These are phyloP conservation scores for Pisolithus marmoratus DNA, from an alignment of 768 basidiomycete genomes.

Conservation along the genomic window DNA sequence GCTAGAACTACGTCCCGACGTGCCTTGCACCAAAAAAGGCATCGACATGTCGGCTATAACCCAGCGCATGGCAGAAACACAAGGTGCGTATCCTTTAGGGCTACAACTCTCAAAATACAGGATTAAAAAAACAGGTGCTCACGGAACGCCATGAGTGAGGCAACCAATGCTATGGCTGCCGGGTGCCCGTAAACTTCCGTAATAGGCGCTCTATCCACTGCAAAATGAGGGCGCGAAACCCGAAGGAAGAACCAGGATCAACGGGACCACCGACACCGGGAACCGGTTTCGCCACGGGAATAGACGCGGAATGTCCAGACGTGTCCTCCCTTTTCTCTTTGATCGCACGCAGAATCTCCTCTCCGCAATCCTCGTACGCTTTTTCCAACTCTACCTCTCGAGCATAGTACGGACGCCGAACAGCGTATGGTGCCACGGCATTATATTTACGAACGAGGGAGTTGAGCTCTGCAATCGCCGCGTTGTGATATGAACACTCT, in stretches of 20 bases:
- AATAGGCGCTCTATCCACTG: conserved; percentile 19
- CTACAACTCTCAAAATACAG: conserved; percentile 3
- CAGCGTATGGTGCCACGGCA: conserved; percentile 70
- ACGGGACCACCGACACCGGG: conserved; percentile 3
- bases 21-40: conserved; percentile 16
- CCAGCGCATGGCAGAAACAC: neutral
- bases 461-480: conserved; percentile 68
- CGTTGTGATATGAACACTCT: conserved; percentile 62
- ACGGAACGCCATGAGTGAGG: conserved; percentile 1
- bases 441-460: conserved; percentile 75
- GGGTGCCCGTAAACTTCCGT: conserved; percentile 1
- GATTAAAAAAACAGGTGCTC: neutral
- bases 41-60: conserved; percentile 7
- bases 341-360: conserved; percentile 45
- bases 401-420: conserved; percentile 57
- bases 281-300: conserved; percentile 3
- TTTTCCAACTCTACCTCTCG: conserved; percentile 53
- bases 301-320: neutral
- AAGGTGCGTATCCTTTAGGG: conserved; percentile 1
- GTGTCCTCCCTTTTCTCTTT: conserved; percentile 17
- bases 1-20: conserved; percentile 3
- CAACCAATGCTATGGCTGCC: neutral
- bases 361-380: conserved; percentile 44
- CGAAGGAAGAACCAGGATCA: conserved; percentile 6
- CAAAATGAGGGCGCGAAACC: conserved; percentile 25